phyloP scores from a whole-genome alignment of 257 asterid genomes.

The Solanum appendiculatum region DNA sequence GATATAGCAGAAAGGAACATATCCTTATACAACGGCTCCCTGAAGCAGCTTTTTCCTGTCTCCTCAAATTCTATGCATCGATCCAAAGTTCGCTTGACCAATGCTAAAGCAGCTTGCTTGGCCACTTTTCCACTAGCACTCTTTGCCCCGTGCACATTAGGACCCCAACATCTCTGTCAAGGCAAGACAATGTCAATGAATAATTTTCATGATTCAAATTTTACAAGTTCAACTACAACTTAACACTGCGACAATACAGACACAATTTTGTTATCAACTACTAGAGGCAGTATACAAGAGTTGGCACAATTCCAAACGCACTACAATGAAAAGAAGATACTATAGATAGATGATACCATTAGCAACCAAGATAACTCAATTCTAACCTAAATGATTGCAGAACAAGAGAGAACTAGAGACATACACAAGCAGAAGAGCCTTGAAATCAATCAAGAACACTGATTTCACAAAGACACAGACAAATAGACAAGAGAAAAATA shows the following conservation, averaged over 20 bases:
- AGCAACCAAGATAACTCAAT: background rate
- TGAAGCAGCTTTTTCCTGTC: constrained; percentile 80
- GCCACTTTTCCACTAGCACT: constrained; percentile 67
- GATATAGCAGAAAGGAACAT: constrained; percentile 67
- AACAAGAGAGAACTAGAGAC: background rate
- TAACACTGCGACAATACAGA: background rate
- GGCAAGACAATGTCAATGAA: background rate
- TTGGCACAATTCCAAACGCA: background rate
- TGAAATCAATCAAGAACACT: background rate
- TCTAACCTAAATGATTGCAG: background rate
- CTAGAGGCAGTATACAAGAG: background rate
- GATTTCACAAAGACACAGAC: background rate
- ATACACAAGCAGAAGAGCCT: background rate
- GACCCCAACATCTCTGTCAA: constrained; percentile 67
- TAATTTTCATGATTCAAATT: background rate
- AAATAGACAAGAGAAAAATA: background rate
- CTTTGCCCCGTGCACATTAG: constrained; percentile 71
- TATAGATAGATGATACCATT: background rate
- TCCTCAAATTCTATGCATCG: constrained; percentile 54
- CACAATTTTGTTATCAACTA: background rate
- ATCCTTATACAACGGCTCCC: constrained; percentile 53
- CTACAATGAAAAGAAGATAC: background rate
- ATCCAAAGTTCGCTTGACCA: constrained; percentile 62
- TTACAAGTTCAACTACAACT: background rate
- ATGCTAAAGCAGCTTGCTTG: constrained; percentile 78